These are phyloP conservation scores for Xylaria intraflava DNA, from an alignment of 495 filamentous ascomycete species.

Conservation along the genomic window DNA sequence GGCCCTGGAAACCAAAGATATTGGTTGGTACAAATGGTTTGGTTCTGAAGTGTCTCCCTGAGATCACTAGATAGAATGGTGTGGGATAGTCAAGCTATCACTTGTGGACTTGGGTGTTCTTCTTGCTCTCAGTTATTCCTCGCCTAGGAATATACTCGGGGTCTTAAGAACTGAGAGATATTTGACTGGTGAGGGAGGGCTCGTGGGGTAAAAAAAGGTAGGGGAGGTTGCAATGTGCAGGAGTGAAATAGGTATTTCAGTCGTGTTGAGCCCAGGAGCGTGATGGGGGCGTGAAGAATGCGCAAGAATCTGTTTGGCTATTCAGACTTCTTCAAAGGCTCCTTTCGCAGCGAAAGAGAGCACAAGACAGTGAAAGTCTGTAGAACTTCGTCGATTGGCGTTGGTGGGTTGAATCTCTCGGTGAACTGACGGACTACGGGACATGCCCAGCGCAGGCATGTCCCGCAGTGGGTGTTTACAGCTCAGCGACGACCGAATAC, in stretches of 20 bases:
- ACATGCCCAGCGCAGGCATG: constrained; percentile 43
- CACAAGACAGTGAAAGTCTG: constrained; percentile 41
- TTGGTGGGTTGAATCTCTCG: constrained; percentile 64
- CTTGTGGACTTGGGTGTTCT: too few relatives aligned
- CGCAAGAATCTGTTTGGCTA: constrained; percentile 17
- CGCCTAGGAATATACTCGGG: constrained; percentile 5
- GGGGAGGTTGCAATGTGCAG: constrained; percentile 1
- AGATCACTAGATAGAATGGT: constrained; percentile 3
- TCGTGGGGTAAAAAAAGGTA: constrained; percentile 11
- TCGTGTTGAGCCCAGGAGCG: constrained; percentile 6
- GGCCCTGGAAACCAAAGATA: too few relatives aligned
- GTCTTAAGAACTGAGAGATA: background rate
- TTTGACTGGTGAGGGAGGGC: constrained; percentile 1
- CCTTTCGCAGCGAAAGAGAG: constrained; percentile 14
- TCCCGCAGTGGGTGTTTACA: constrained; percentile 87
- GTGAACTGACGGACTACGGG: constrained; percentile 75
- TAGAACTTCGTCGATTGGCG: constrained; percentile 70
- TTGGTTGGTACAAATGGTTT: too few relatives aligned
- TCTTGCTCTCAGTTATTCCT: too few relatives aligned
- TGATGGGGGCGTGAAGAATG: constrained; percentile 11
- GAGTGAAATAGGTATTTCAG: background rate
- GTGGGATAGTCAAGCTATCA: constrained; percentile 3
- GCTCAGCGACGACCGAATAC: constrained; percentile 87
- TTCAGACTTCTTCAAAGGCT: constrained; percentile 21
- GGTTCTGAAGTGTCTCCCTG: constrained; percentile 9